Percentiles rank a stretch among this genome's conserved stretches.
phyloP scores from a whole-genome alignment of 225 moss, liverwort and hornwort species.

The Sphagnum tenellum region DNA sequence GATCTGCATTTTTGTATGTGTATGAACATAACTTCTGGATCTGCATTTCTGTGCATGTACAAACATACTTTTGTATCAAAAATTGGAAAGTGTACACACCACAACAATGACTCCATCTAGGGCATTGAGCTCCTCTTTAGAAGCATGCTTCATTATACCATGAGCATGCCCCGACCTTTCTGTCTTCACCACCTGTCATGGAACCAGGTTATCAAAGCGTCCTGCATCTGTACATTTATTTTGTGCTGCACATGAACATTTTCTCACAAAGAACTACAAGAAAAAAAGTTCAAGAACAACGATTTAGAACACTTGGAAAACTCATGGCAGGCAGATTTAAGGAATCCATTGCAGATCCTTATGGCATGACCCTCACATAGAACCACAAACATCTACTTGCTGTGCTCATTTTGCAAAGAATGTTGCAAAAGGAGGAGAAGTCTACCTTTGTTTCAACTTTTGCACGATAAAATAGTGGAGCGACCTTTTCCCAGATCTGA shows the following conservation, averaged over 20 bases:
- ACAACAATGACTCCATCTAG: conserved; percentile 89
- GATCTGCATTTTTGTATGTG: too few relatives aligned
- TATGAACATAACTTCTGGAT: too few relatives aligned
- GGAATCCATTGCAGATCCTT: too few relatives aligned
- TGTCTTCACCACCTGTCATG: conserved; percentile 56
- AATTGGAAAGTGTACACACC: conserved; percentile 23
- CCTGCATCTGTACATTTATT: too few relatives aligned
- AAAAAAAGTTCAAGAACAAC: too few relatives aligned
- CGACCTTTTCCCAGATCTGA: conserved; percentile 56
- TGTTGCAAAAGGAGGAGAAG: not conserved
- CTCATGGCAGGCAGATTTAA: too few relatives aligned
- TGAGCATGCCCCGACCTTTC: conserved; percentile 80
- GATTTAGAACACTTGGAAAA: too few relatives aligned
- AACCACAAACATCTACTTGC: not conserved
- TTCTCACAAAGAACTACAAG: too few relatives aligned
- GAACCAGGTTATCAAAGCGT: not conserved
- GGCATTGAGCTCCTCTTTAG: conserved; percentile 56
- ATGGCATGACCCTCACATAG: too few relatives aligned
- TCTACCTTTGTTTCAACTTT: conserved; percentile 61
- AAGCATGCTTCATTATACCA: conserved; percentile 48
- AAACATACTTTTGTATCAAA: not conserved
- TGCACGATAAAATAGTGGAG: conserved; percentile 63
- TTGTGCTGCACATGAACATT: too few relatives aligned
- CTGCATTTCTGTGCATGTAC: not conserved
- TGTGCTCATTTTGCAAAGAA: not conserved